A percentile compares a stretch with the other conserved stretches of the same genome.
Evolutionary conservation across 495 filamentous ascomycete species (phyloP).

Genomic region (Hyphodiscus hymeniophilus): DNA sequence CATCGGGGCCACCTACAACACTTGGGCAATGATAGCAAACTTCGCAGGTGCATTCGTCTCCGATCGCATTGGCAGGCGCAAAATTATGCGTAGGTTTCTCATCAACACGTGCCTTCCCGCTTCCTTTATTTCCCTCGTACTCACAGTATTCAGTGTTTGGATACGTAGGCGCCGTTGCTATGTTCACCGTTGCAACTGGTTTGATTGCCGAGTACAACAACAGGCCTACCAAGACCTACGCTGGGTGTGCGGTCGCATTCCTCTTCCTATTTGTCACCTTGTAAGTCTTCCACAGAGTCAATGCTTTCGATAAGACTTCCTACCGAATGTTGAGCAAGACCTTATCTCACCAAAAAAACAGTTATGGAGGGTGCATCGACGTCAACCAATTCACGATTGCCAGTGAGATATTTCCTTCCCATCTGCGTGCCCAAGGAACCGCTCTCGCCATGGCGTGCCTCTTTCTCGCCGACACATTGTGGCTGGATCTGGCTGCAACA

Average conservation of each 20-base stretch:
- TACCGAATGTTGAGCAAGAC: not conserved
- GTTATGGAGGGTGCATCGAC: slow-evolving; percentile 18
- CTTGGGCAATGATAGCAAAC: slow-evolving; percentile 21
- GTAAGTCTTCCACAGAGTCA: too few relatives aligned
- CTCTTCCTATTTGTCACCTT: slow-evolving; percentile 13
- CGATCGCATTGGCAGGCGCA: slow-evolving; percentile 21
- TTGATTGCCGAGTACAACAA: slow-evolving; percentile 18
- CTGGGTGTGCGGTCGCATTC: slow-evolving; percentile 15
- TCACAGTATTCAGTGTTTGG: slow-evolving; percentile 21
- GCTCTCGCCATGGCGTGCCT: not conserved
- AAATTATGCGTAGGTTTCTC: slow-evolving; percentile 8
- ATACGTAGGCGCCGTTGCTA: slow-evolving; percentile 15
- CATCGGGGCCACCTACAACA: slow-evolving; percentile 23
- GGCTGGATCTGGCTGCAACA: slow-evolving; percentile 7
- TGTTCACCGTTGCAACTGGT: slow-evolving; percentile 19
- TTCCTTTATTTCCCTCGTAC: too few relatives aligned
- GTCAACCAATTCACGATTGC: slow-evolving; percentile 22
- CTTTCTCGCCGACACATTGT: slow-evolving; percentile 7
- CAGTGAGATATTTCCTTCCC: slow-evolving; percentile 10
- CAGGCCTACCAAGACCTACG: slow-evolving; percentile 16
- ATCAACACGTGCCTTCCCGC: too few relatives aligned
- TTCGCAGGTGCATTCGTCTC: slow-evolving; percentile 18
- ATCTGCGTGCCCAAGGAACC: slow-evolving; percentile 7
- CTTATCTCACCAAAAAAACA: slow-evolving; percentile 8
- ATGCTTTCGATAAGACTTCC: not conserved